Base-by-base conservation (phyloP, 805 yeast genomes). In the Starmerella kuoi region DNA sequence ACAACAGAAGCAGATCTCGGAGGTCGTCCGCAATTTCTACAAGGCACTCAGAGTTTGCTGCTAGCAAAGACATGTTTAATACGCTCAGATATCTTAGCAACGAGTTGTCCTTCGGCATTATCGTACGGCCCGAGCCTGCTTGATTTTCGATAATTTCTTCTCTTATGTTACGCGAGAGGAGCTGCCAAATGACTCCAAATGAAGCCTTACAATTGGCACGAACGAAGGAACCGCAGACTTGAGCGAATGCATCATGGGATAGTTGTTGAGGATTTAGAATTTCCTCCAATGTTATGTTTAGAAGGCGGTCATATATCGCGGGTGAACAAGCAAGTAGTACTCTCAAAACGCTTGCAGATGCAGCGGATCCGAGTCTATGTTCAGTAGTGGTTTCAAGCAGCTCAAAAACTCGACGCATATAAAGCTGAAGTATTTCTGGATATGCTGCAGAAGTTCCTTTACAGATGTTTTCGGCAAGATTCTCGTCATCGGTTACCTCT, bases 71-170 rank as follows among this genome's bases (percentile, higher is more conserved):
- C 56, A 84, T 87, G 55, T 78, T 76, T 33, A 87, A 60, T 2
- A 85, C 72, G 3, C 77, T 70, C 25, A 83, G 57, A 54, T 78
- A 73, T 74, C 94, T 75, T 24, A 75, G 74, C 7, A 91, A 61
- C 17, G 77, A 72, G 24, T 78, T 79, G 59, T 91, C 97, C 32
- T 86, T 69, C n/a, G 82, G 82, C 22, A 76, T 67, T 21, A 80
- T 67, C 32, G 59, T 70, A 57, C 95, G 70, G 0, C 77, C 64
- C 1, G 72, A 61, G 3, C 96, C 97, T 0, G 96, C 96, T 2
- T 76, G 80, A 49, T 87, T 81, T 49, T 77, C 83, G 9, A 64
- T 63, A 18, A 88, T 67, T 55, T 88, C 94, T 26, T 69, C 74
- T 28, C 67, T 64, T 21, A 87, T 76, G 40, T 69, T 69, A 4